Percentiles rank a stretch among this genome's conserved stretches.
Conservation (phyloP, 2,329 filamentous ascomycete genomes). For the Elsinoe fawcettii region DNA sequence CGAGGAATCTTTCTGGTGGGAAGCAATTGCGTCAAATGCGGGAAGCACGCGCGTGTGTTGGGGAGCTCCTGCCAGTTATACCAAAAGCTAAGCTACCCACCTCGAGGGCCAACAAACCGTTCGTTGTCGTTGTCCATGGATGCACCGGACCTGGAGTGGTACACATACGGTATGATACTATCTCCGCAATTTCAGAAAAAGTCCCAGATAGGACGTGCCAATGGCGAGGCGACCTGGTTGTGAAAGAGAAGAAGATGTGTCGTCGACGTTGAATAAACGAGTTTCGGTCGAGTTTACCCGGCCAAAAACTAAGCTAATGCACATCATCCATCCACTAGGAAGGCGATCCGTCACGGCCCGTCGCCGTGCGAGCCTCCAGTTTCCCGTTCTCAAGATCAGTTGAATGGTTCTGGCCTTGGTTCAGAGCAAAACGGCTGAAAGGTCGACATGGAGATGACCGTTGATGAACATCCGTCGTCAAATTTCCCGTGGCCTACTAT, state of each 20-base stretch:
- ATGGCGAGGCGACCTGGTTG: background rate
- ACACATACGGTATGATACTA: conserved; percentile 1
- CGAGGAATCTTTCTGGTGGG: background rate
- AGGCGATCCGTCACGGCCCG: background rate
- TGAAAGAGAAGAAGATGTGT: conserved; percentile 2
- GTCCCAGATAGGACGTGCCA: background rate
- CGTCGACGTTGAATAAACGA: conserved; percentile 1
- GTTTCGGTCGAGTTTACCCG: conserved; percentile 1
- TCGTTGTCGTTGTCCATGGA: conserved; percentile 3
- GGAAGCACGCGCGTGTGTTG: conserved; percentile 12
- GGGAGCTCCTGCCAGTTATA: conserved; percentile 12
- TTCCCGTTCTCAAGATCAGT: background rate
- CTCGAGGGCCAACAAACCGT: background rate
- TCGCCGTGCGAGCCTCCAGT: background rate
- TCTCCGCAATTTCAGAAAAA: conserved; percentile 12
- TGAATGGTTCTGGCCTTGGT: background rate
- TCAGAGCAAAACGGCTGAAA: background rate
- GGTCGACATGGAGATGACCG: conserved; percentile 16
- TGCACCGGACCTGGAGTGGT: conserved; percentile 5
- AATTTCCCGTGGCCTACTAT: background rate
- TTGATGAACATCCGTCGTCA: conserved; percentile 1
- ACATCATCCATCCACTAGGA: background rate
- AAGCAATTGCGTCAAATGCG: conserved; percentile 9
- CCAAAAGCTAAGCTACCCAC: background rate
- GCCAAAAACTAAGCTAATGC: background rate